Percentiles rank a stretch among this genome's conserved stretches.
Conservation (phyloP, 768 basidiomycete genomes). For the Tylopilus rubrobrunneus region DNA sequence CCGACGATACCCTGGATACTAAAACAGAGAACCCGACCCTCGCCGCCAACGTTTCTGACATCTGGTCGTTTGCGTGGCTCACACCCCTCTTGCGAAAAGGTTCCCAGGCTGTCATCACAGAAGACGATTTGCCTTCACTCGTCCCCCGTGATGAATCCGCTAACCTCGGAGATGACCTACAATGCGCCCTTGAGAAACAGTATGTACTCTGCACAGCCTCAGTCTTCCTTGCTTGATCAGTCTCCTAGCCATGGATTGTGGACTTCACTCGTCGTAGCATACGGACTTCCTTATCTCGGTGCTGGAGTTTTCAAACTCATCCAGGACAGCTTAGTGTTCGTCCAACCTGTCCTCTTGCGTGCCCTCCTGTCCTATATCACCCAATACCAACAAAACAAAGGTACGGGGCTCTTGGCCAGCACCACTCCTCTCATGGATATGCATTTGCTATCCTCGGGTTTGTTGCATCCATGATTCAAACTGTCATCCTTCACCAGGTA, state of each 20-base stretch:
- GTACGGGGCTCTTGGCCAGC: too few species aligned
- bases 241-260: conserved; percentile 57
- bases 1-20: too few species aligned
- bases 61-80: too few species aligned
- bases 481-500: conserved; percentile 87
- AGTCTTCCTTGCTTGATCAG: not conserved
- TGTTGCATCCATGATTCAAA: conserved; percentile 62
- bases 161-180: conserved; percentile 50
- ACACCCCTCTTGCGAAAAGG: conserved; percentile 76
- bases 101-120: too few species aligned
- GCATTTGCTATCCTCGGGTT: conserved; percentile 87
- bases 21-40: too few species aligned
- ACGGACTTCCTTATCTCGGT: too few species aligned
- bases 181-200: too few species aligned
- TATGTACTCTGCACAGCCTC: conserved; percentile 23
- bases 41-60: too few species aligned
- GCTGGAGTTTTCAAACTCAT: too few species aligned
- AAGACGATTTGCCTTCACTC: conserved; percentile 80
- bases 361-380: conserved; percentile 80
- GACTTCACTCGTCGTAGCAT: conserved; percentile 71
- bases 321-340: too few species aligned
- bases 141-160: conserved; percentile 78
- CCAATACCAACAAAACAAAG: conserved; percentile 55
- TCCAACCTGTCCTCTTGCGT: conserved; percentile 84
- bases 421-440: conserved; percentile 48